Base-by-base conservation (phyloP, 2,329 filamentous ascomycete genomes). In the Penicillium sp. region DNA sequence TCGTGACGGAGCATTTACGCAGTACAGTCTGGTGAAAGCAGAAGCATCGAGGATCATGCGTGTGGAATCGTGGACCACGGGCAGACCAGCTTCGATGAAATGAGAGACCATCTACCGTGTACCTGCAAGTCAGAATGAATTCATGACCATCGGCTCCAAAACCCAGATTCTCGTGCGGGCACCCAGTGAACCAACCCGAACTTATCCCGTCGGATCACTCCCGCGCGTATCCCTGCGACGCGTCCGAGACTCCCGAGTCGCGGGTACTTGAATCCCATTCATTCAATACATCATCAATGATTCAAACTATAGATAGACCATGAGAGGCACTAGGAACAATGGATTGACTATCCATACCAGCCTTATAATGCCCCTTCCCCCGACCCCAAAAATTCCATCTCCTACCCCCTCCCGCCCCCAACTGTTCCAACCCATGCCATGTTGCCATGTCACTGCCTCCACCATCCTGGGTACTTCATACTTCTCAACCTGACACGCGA, bases 221-320 rank as follows among this genome's bases (percentile, higher is more conserved):
- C 19, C 7, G 26, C 26, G 30, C 28, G 48, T 46, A 52, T 52
- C 55, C 55, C 67, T 69, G 52, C 58, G 67, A 68, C 68, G 67
- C 68, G 68, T 65, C 57, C 45, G 10, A 19, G 33, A 40, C 51
- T 25, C 51, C 57, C 45, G 10, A 19, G 33, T 53, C 51, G 37
- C 51, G 35, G 6, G 33, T 28, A 25, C 35, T 6, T 22, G 2
- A 8, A 19, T 14, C 30, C 16, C 11, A 30, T 37, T 52, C 30
- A 38, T 38, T 30, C 45, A 48, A 48, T 28, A 48, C 45, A 48
- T 48, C 25, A 25, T 45, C 22, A 10, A 45, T 14, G 2, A 28
- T n/a, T 14, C 8, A 10, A 8, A 48, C 10, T 30, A 46, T n/a
- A 22, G 6, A 46, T 14, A 8, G 8, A 16, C 43, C 28, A 28